Base-by-base conservation (phyloP, 192 early-diverging fungal species). In the Gaertneriomyces semiglobifer region DNA sequence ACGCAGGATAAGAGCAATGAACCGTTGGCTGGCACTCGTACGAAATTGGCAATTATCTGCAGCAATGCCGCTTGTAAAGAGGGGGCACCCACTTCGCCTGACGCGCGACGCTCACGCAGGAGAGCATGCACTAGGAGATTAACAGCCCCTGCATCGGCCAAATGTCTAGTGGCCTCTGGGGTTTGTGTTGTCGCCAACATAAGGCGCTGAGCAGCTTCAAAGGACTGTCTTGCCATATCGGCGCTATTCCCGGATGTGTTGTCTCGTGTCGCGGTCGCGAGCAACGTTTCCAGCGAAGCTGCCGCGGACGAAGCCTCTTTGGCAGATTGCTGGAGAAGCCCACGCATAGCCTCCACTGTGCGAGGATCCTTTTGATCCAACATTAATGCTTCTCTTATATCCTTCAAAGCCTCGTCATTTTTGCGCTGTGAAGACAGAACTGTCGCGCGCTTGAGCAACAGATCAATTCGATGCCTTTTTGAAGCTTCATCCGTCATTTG, bases 161-260 rank as follows among this genome's bases (percentile, higher is more conserved):
- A 3, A n/a, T 39, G 16, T 5, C 12, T 7, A 16, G 55, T 43
- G 5, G 39, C 69, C 6, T 19, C 70, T 0, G 41, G 8, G 25
- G 67, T 70, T 33, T 46, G 38, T 25, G 38, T 53, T 11, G 70
- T 52, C 40, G 72, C 38, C 47, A 39, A 18, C 5, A 60, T 63
- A 14, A 76, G 53, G 6, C 58, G 19, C 50, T 74, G 52, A n/a
- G 64, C 70, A 1, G 74, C 60, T n/a, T 72, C 74, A 38, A 74
- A 51, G 7, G 59, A 16, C 33, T 60, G 58, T 9, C 45, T 33
- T 9, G 38, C 39, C 25, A n/a, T 53, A 33, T n/a, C 63, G 18
- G 1, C 20, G 46, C 12, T 11, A 9, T 60, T 48, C 12, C 7
- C 25, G 7, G 57, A 65, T 56, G 53, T 65, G 10, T 51, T 7